Percentiles rank a stretch among this genome's conserved stretches.
Evolutionary conservation across 2,329 filamentous ascomycete genomes (phyloP).

Genomic region (Leptographium lundbergii): DNA sequence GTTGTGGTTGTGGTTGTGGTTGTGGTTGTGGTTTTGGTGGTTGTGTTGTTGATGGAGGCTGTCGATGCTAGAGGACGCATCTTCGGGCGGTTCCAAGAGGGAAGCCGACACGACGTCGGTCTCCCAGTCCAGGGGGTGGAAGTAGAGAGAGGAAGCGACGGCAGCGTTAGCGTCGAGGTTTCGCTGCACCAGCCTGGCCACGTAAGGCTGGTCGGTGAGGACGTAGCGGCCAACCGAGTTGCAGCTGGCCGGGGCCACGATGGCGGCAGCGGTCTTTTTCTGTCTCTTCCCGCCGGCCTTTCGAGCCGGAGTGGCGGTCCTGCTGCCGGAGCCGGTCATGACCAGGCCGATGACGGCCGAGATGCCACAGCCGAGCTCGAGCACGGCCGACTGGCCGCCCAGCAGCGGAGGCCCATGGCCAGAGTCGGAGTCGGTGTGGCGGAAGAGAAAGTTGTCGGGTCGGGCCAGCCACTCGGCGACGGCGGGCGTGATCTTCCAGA

Average conservation of each 20-base stretch:
- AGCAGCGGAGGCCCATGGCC: slow-evolving; percentile 26
- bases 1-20: background rate
- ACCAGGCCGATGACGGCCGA: slow-evolving; percentile 65
- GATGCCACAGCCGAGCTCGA: slow-evolving; percentile 85
- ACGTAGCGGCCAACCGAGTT: slow-evolving; percentile 47
- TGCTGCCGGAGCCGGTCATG: slow-evolving; percentile 35
- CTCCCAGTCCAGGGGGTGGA: slow-evolving; percentile 75
- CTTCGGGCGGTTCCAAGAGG: slow-evolving; percentile 14
- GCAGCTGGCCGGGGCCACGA: background rate
- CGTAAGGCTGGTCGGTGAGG: slow-evolving; percentile 81
- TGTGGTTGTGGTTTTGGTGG: background rate
- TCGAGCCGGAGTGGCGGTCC: too few species aligned
- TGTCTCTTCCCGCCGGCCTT: background rate
- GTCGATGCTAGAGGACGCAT: background rate
- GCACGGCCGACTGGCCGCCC: slow-evolving; percentile 39
- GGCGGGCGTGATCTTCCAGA: slow-evolving; percentile 83
- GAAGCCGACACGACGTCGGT: slow-evolving; percentile 36
- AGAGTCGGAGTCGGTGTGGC: background rate
- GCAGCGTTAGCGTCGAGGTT: slow-evolving; percentile 56
- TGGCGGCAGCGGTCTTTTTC: background rate
- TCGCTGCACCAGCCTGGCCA: slow-evolving; percentile 59
- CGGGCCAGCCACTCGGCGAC: slow-evolving; percentile 70
- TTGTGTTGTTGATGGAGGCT: background rate
- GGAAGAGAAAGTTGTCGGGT: slow-evolving; percentile 50
- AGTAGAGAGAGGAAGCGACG: slow-evolving; percentile 27